Conservation (phyloP, 148 eudicot genomes). For the Fagopyrum tataricum region DNA sequence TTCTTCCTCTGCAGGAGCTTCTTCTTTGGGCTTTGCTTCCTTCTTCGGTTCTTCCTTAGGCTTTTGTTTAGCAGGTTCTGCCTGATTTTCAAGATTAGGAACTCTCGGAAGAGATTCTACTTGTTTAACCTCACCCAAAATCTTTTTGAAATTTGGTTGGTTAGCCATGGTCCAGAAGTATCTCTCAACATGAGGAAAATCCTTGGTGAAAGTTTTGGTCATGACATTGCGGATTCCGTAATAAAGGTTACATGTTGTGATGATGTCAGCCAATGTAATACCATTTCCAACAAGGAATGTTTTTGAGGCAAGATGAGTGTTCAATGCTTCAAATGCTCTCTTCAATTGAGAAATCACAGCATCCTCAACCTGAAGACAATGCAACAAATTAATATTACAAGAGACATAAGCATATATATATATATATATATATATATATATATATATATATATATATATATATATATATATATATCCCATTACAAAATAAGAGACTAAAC, state of each 20-base stretch:
- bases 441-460: background rate
- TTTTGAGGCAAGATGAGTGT: constrained; percentile 54
- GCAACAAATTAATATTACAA: constrained; percentile 15
- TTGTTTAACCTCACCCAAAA: constrained; percentile 56
- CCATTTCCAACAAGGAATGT: constrained; percentile 63
- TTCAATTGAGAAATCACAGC: constrained; percentile 47
- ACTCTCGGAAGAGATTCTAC: constrained; percentile 45
- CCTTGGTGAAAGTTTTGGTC: constrained; percentile 69
- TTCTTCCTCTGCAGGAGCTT: constrained; percentile 38
- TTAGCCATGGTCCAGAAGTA: constrained; percentile 76
- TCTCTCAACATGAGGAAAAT: constrained; percentile 76
- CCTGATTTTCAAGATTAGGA: constrained; percentile 48
- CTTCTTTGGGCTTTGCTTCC: constrained; percentile 49
- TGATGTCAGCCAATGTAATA: constrained; percentile 69
- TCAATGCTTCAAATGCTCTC: constrained; percentile 61
- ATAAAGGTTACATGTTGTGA: constrained; percentile 47
- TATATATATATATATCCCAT: no score
- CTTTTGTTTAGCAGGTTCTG: constrained; percentile 49
- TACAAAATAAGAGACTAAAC: background rate
- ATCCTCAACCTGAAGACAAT: constrained; percentile 50
- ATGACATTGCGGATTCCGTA: constrained; percentile 32
- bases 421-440: background rate
- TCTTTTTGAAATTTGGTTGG: constrained; percentile 65
- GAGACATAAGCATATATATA: background rate
- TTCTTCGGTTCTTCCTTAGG: constrained; percentile 55